Conservation (phyloP, 2,329 filamentous ascomycete species). For the Cordyceps javanica region DNA sequence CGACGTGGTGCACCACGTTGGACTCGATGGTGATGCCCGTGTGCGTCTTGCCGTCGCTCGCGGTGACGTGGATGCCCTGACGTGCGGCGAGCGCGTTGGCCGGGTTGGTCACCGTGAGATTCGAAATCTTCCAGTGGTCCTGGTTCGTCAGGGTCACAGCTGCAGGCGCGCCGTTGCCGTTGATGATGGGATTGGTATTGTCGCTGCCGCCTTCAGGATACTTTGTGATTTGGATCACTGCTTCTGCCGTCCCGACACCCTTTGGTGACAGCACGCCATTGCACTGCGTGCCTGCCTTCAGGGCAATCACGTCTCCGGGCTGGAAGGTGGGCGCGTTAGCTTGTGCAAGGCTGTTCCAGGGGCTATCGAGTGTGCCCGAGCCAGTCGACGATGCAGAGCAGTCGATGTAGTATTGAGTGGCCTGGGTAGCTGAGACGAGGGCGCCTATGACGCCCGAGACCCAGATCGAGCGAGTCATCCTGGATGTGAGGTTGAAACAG, state of each 20-base stretch:
- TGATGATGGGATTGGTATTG: constrained; percentile 16
- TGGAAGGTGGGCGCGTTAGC: constrained; percentile 16
- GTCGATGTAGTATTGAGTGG: constrained; percentile 18
- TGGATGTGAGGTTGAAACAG: neutral
- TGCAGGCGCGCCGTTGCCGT: constrained; percentile 17
- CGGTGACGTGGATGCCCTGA: constrained; percentile 19
- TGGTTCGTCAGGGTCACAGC: constrained; percentile 19
- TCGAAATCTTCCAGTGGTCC: constrained; percentile 20
- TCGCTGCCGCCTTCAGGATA: constrained; percentile 13
- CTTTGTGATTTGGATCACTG: constrained; percentile 17
- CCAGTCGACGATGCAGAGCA: constrained; percentile 14
- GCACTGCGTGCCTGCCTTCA: constrained; percentile 19
- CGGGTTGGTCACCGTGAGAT: constrained; percentile 18
- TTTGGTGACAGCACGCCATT: constrained; percentile 17
- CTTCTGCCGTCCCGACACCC: constrained; percentile 16
- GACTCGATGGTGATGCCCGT: constrained; percentile 19
- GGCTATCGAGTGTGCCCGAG: constrained; percentile 14
- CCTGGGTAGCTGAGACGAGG: neutral
- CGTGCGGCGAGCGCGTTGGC: constrained; percentile 13
- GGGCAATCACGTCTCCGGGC: constrained; percentile 17
- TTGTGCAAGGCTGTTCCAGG: constrained; percentile 17
- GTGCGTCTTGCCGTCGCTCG: constrained; percentile 19
- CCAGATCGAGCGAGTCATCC: neutral
- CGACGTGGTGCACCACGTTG: constrained; percentile 19
- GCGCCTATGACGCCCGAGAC: neutral